A percentile compares a stretch with the other conserved stretches of the same genome.
These are phyloP conservation scores for Lasiosphaeria ovina DNA, from an alignment of 495 filamentous ascomycete species.

Conservation along the genomic window DNA sequence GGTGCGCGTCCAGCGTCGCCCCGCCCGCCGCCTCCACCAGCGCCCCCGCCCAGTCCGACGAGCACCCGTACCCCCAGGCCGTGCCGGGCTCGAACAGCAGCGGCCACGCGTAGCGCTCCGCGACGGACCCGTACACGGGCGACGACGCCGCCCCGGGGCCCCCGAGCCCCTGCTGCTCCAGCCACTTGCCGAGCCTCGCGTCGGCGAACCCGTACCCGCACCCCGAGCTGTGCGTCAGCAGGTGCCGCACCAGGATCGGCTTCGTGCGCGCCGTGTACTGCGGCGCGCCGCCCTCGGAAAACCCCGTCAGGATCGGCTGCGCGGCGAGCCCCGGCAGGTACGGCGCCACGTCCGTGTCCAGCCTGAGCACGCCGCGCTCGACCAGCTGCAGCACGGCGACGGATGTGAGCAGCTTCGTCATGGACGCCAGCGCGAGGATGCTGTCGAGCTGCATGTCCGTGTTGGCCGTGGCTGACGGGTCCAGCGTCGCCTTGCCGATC, in stretches of 20 bases:
- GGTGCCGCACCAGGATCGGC: conserved; percentile 32
- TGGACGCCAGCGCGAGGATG: conserved; percentile 32
- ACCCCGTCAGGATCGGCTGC: conserved; percentile 27
- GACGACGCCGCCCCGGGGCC: not conserved
- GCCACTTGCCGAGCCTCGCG: conserved; percentile 22
- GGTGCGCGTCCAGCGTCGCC: conserved; percentile 26
- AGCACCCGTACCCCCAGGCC: conserved; percentile 36
- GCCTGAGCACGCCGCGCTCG: conserved; percentile 31
- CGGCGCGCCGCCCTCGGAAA: conserved; percentile 25
- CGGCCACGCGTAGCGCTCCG: conserved; percentile 27
- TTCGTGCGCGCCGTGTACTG: conserved; percentile 19
- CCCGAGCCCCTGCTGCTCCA: not conserved
- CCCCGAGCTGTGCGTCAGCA: conserved; percentile 39
- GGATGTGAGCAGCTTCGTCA: conserved; percentile 38
- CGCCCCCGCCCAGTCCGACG: conserved; percentile 35
- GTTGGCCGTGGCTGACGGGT: not conserved
- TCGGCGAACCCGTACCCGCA: conserved; percentile 30
- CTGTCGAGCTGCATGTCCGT: conserved; percentile 21
- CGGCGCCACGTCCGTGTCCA: conserved; percentile 32
- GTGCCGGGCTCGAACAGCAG: conserved; percentile 38
- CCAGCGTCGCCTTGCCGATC: conserved; percentile 18
- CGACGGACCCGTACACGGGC: conserved; percentile 16
- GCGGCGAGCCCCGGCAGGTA: conserved; percentile 35
- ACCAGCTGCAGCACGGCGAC: conserved; percentile 36
- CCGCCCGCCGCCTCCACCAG: conserved; percentile 31